phyloP scores from a whole-genome alignment of 768 basidiomycete genomes.

The Vararia minispora region DNA sequence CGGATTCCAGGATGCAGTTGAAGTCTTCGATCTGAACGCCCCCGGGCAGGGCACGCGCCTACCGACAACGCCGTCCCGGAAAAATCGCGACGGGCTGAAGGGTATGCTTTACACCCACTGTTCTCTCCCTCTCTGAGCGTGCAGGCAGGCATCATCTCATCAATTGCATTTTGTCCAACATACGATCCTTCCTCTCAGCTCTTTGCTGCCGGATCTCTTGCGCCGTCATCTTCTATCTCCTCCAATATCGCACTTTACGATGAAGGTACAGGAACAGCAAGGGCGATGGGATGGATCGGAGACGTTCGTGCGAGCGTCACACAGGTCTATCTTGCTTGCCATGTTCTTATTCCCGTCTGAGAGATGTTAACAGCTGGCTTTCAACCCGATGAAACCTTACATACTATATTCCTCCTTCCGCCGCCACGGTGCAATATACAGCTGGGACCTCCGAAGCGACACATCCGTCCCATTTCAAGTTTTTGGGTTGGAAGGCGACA shows the following conservation, averaged over 20 bases:
- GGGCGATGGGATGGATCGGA: slow-evolving; percentile 51
- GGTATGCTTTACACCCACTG: slow-evolving; percentile 31
- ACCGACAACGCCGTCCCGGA: slow-evolving; percentile 59
- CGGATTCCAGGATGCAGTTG: slow-evolving; percentile 78
- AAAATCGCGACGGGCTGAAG: slow-evolving; percentile 79
- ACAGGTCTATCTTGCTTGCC: slow-evolving; percentile 30
- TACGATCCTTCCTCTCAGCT: slow-evolving; percentile 41
- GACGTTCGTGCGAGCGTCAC: slow-evolving; percentile 41
- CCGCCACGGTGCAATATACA: slow-evolving; percentile 45
- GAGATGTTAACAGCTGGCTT: slow-evolving; percentile 43
- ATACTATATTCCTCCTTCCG: slow-evolving; percentile 75
- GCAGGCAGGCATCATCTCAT: slow-evolving; percentile 68
- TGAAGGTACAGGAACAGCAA: slow-evolving; percentile 42
- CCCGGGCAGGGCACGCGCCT: slow-evolving; percentile 71
- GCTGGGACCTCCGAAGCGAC: slow-evolving; percentile 72
- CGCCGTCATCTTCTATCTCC: slow-evolving; percentile 29
- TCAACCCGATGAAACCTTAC: slow-evolving; percentile 63
- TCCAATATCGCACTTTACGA: slow-evolving; percentile 58
- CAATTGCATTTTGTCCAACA: slow-evolving; percentile 64
- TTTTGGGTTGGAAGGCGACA: slow-evolving; percentile 14
- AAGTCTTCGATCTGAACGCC: slow-evolving; percentile 64
- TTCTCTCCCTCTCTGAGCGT: slow-evolving; percentile 1
- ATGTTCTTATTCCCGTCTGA: slow-evolving; percentile 1
- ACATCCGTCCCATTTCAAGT: slow-evolving; percentile 29
- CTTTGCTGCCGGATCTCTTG: slow-evolving; percentile 74